Evolutionary conservation across 257 asterid species (phyloP).

Genomic region (Solanum bulbocastanum): DNA sequence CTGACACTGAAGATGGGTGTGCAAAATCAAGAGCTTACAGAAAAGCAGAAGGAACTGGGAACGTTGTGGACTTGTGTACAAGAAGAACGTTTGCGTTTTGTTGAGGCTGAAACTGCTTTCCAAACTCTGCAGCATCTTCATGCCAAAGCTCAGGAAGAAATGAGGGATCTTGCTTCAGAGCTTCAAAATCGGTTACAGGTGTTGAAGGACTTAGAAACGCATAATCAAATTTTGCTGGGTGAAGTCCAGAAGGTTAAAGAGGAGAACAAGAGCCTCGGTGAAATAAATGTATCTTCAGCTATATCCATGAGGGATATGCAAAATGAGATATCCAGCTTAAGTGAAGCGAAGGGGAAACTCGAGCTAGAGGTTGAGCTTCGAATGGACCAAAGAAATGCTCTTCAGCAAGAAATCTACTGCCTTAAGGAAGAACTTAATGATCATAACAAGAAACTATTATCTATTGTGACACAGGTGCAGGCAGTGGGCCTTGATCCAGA

Average conservation of each 20-base stretch:
- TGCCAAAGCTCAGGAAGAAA: slow-evolving; percentile 82
- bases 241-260: slow-evolving; percentile 53
- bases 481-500: slow-evolving; percentile 58
- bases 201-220: slow-evolving; percentile 38
- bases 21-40: slow-evolving; percentile 79
- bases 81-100: slow-evolving; percentile 82
- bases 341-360: slow-evolving; percentile 56
- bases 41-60: slow-evolving; percentile 80
- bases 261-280: slow-evolving; percentile 65
- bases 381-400: slow-evolving; percentile 78
- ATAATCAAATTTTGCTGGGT: slow-evolving; percentile 55
- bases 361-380: slow-evolving; percentile 87
- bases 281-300: slow-evolving; percentile 48
- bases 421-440: slow-evolving; percentile 79
- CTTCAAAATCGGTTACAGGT: slow-evolving; percentile 62
- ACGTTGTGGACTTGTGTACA: slow-evolving; percentile 79
- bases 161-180: slow-evolving; percentile 57
- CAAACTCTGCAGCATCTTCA: slow-evolving; percentile 91
- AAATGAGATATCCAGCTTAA: slow-evolving; percentile 52
- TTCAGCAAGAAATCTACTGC: slow-evolving; percentile 91
- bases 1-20: slow-evolving; percentile 62
- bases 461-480: slow-evolving; percentile 54
- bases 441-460: slow-evolving; percentile 41
- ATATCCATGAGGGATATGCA: slow-evolving; percentile 56
- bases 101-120: slow-evolving; percentile 95